A percentile compares a stretch with the other conserved stretches of the same genome.
Evolutionary conservation across 2,329 filamentous ascomycete genomes (phyloP).

Genomic region (Curvularia hawaiiensis): DNA sequence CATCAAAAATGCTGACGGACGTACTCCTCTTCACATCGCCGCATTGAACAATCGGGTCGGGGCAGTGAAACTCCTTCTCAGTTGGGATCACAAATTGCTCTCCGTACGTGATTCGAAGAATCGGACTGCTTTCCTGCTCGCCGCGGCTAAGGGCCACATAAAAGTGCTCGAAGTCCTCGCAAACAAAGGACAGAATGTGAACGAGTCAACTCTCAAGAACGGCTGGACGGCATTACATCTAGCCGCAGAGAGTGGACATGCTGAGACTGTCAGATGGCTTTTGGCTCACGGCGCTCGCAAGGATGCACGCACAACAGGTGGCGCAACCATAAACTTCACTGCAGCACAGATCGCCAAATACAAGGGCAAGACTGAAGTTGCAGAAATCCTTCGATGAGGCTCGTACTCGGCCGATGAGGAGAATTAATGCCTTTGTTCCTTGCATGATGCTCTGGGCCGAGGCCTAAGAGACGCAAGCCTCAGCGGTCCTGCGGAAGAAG

Average conservation of each 20-base stretch:
- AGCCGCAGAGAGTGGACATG: conserved; percentile 19
- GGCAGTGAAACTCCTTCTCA: conserved; percentile 17
- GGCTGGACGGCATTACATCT: conserved; percentile 26
- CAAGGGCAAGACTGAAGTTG: conserved; percentile 9
- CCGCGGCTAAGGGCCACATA: conserved; percentile 18
- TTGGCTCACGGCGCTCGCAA: conserved; percentile 18
- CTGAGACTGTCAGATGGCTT: conserved; percentile 18
- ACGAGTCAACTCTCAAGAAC: conserved; percentile 16
- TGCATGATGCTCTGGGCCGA: neutral
- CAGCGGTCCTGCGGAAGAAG: neutral
- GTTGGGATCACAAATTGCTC: conserved; percentile 12
- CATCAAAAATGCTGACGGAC: conserved; percentile 23
- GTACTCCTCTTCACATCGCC: conserved; percentile 24
- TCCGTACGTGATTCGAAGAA: conserved; percentile 13
- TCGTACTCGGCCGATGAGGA: neutral
- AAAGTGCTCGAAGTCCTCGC: conserved; percentile 20
- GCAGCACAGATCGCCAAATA: conserved; percentile 21
- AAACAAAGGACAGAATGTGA: conserved; percentile 19
- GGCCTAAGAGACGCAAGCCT: neutral
- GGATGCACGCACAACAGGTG: conserved; percentile 8
- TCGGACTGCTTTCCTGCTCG: conserved; percentile 18
- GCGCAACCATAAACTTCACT: conserved; percentile 13
- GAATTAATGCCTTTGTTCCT: neutral
- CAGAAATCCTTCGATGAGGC: neutral
- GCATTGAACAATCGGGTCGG: conserved; percentile 14